A percentile compares a stretch with the other conserved stretches of the same genome.
These are phyloP conservation scores for Penicillium canariense DNA, from an alignment of 495 filamentous ascomycete genomes.

Conservation along the genomic window DNA sequence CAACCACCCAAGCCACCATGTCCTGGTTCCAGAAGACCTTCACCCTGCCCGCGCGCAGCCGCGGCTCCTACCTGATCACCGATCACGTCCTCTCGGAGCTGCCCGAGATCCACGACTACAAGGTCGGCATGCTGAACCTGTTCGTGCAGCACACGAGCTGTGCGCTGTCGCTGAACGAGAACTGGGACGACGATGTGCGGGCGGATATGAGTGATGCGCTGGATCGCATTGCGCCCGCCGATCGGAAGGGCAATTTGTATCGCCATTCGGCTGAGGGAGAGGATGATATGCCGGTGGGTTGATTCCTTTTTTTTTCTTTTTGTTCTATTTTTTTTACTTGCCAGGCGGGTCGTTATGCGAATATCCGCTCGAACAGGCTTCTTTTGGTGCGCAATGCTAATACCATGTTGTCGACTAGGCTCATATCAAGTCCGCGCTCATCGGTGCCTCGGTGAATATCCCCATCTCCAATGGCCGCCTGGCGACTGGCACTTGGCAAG, in stretches of 20 bases:
- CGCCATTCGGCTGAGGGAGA: conserved; percentile 83
- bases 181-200: conserved; percentile 81
- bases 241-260: conserved; percentile 71
- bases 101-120: conserved; percentile 75
- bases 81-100: conserved; percentile 62
- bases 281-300: conserved; percentile 81
- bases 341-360: too few relatives aligned
- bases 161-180: conserved; percentile 87
- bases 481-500: conserved; percentile 68
- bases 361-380: too few relatives aligned
- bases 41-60: conserved; percentile 65
- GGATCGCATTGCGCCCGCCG: conserved; percentile 81
- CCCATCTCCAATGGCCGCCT: conserved; percentile 85
- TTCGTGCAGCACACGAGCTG: conserved; percentile 92
- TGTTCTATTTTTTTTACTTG: not conserved
- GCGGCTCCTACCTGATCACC: conserved; percentile 90
- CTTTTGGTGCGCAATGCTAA: not conserved
- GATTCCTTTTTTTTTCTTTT: not conserved
- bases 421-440: conserved; percentile 86
- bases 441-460: conserved; percentile 84
- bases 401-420: conserved; percentile 48
- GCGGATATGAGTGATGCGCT: conserved; percentile 91
- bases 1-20: conserved; percentile 42
- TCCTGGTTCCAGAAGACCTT: conserved; percentile 80
- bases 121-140: conserved; percentile 80